phyloP scores from a whole-genome alignment of 1,139 yeast species.

The Nakaseomyces delphensis region DNA sequence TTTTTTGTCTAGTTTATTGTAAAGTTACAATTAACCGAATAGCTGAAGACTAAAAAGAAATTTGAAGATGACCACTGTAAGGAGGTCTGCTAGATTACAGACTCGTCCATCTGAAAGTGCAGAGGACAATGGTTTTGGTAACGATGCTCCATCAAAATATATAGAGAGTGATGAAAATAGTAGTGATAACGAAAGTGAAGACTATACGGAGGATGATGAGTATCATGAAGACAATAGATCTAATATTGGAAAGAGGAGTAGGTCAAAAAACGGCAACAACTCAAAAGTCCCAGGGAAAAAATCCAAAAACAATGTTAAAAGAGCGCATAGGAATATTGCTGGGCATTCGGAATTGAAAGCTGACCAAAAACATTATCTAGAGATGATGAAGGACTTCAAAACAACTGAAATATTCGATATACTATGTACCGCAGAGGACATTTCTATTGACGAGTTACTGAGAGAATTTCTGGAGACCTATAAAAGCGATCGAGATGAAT shows the following conservation, averaged over 20 bases:
- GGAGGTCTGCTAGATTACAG: constrained; percentile 8
- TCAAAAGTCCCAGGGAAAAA: not conserved
- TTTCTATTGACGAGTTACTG: constrained; percentile 51
- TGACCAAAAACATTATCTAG: constrained; percentile 25
- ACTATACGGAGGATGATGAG: constrained; percentile 7
- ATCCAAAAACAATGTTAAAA: not conserved
- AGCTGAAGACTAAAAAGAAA: not conserved
- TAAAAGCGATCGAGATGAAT: constrained; percentile 36
- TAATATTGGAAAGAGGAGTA: not conserved
- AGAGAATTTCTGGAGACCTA: constrained; percentile 62
- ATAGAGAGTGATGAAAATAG: constrained; percentile 6
- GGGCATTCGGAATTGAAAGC: constrained; percentile 13
- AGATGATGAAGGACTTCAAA: constrained; percentile 35
- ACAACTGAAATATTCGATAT: constrained; percentile 50
- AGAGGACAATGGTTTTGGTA: not conserved
- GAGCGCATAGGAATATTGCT: not conserved
- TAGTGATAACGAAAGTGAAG: constrained; percentile 4
- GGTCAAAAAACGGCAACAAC: not conserved
- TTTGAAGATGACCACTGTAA: constrained; percentile 3
- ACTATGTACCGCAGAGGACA: constrained; percentile 44
- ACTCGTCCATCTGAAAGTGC: constrained; percentile 4
- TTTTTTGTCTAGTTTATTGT: not conserved
- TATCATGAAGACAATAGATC: constrained; percentile 5
- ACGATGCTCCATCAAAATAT: constrained; percentile 1
- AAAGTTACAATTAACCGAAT: not conserved